Conservation (phyloP, 2,329 filamentous ascomycete species). For the Colletotrichum sojae region DNA sequence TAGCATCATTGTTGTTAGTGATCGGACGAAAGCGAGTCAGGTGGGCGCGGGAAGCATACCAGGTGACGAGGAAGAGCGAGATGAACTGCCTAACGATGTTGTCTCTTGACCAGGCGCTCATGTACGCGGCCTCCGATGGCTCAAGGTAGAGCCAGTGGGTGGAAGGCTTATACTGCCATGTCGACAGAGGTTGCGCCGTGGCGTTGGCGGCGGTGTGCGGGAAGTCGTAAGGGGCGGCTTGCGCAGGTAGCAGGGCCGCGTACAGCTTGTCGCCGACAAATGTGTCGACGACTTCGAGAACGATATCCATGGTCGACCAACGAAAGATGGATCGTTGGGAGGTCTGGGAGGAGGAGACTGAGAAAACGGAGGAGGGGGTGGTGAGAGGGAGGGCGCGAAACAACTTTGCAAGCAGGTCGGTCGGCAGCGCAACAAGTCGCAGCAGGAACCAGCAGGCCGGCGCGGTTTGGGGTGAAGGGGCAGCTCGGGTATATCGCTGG, state of each 20-base stretch:
- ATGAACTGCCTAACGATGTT: constrained; percentile 81
- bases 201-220: constrained; percentile 65
- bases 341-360: not conserved
- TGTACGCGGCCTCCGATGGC: constrained; percentile 83
- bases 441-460: constrained; percentile 3
- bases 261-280: constrained; percentile 86
- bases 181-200: constrained; percentile 69
- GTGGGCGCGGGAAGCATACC: constrained; percentile 67
- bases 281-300: constrained; percentile 88
- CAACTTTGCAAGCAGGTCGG: constrained; percentile 8
- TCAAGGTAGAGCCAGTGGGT: constrained; percentile 77
- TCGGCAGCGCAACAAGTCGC: constrained; percentile 23
- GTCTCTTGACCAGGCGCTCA: constrained; percentile 83
- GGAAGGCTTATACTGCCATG: constrained; percentile 81
- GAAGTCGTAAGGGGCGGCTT: constrained; percentile 66
- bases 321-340: not conserved
- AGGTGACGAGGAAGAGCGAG: constrained; percentile 87
- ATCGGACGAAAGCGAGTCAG: constrained; percentile 9
- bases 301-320: constrained; percentile 82
- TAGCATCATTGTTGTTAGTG: constrained; percentile 53
- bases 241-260: constrained; percentile 76
- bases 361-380: not conserved
- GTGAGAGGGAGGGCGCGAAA: constrained; percentile 12
- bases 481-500: constrained; percentile 28
- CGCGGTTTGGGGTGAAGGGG: not conserved